These are phyloP conservation scores for Carallia brachiata DNA, from an alignment of 345 rosid genomes.

Conservation along the genomic window DNA sequence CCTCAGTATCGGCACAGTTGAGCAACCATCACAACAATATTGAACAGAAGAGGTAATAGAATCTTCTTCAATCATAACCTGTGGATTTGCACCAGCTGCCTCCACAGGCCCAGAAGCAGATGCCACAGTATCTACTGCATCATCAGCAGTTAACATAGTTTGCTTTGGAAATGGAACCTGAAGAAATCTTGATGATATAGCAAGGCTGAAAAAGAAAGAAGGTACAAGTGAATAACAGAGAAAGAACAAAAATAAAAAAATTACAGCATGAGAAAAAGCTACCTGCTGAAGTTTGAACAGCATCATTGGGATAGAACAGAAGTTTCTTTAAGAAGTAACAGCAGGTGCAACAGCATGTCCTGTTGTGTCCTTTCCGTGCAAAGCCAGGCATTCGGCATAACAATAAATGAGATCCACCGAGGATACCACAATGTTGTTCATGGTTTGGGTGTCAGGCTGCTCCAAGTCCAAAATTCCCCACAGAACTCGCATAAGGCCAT, in stretches of 20 bases:
- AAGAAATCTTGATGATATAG: slow-evolving; percentile 94
- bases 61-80: slow-evolving; percentile 94
- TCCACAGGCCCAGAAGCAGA: slow-evolving; percentile 57
- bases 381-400: slow-evolving; percentile 93
- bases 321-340: slow-evolving; percentile 77
- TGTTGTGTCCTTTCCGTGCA: slow-evolving; percentile 65
- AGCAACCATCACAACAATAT: slow-evolving; percentile 97
- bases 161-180: slow-evolving; percentile 99
- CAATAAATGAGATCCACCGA: slow-evolving; percentile 91
- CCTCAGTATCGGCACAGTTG: slow-evolving; percentile 92
- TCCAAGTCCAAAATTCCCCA: slow-evolving; percentile 98
- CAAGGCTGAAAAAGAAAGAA: slow-evolving; percentile 59
- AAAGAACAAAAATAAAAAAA: slow-evolving; percentile 1
- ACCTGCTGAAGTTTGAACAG: slow-evolving; percentile 99
- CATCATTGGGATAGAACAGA: slow-evolving; percentile 69
- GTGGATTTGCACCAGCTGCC: slow-evolving; percentile 60
- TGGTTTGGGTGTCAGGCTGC: slow-evolving; percentile 86
- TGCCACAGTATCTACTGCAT: slow-evolving; percentile 56
- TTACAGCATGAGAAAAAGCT: slow-evolving; percentile 12
- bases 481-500: slow-evolving; percentile 86
- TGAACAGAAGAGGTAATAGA: slow-evolving; percentile 93
- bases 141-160: slow-evolving; percentile 83
- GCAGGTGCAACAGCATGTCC: slow-evolving; percentile 83
- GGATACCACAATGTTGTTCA: slow-evolving; percentile 85
- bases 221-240: slow-evolving; percentile 20